A percentile compares a stretch with the other conserved stretches of the same genome.
phyloP scores from a whole-genome alignment of 2,329 filamentous ascomycete genomes.

The Pochonia chlamydosporia region DNA sequence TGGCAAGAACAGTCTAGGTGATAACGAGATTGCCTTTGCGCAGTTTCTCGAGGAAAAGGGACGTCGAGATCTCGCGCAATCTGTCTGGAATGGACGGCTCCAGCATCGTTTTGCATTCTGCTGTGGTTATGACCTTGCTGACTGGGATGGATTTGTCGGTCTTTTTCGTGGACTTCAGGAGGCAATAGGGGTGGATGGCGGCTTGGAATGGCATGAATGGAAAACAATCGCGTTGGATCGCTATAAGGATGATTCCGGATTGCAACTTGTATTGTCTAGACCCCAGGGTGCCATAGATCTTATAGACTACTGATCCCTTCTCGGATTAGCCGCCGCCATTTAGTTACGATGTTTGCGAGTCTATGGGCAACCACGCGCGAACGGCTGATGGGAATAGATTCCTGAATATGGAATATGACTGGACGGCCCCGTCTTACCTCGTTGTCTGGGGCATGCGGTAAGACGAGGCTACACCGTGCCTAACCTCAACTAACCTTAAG shows the following conservation, averaged over 20 bases:
- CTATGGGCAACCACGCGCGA: too few species aligned
- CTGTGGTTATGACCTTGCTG: constrained; percentile 33
- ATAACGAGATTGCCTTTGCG: constrained; percentile 34
- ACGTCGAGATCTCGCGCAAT: constrained; percentile 25
- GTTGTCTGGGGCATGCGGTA: too few species aligned
- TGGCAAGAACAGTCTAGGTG: constrained; percentile 26
- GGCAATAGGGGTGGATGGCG: constrained; percentile 24
- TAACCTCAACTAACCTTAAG: too few species aligned
- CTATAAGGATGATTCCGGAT: constrained; percentile 23
- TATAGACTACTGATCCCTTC: too few species aligned
- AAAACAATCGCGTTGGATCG: constrained; percentile 26
- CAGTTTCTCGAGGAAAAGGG: constrained; percentile 24
- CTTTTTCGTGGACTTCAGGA: constrained; percentile 33
- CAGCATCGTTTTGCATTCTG: constrained; percentile 35
- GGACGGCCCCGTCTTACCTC: too few species aligned
- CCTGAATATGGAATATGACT: too few species aligned
- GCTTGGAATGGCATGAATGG: constrained; percentile 32
- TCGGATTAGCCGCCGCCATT: too few species aligned
- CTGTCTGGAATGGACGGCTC: constrained; percentile 30
- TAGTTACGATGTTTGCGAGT: too few species aligned
- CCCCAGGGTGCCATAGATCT: neutral
- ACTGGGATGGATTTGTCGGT: constrained; percentile 36
- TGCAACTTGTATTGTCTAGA: constrained; percentile 12
- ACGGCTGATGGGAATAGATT: too few species aligned
- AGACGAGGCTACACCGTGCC: too few species aligned